Evolutionary conservation across 2,329 filamentous ascomycete species (phyloP).

Genomic region (Sclerotinia spermophila): DNA sequence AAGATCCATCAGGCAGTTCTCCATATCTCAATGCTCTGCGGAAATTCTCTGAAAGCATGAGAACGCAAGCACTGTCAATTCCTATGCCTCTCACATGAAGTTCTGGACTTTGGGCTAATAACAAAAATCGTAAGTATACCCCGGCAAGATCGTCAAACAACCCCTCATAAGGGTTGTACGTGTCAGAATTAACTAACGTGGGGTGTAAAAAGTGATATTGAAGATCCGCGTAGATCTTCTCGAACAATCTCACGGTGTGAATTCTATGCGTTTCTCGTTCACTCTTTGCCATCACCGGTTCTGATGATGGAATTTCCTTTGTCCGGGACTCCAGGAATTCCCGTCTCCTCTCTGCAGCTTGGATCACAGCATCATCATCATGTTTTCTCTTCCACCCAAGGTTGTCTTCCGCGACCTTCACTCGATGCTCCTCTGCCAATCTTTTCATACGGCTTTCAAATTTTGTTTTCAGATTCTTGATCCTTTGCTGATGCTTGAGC

Average conservation of each 20-base stretch:
- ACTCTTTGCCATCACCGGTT: no score
- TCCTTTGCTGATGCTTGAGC: not conserved
- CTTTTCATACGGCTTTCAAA: not conserved
- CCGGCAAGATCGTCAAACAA: not conserved
- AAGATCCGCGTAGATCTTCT: conserved; percentile 1
- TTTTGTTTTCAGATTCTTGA: not conserved
- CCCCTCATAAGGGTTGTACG: conserved; percentile 3
- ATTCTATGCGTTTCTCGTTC: not conserved
- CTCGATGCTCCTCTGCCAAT: not conserved
- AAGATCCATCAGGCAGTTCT: not conserved
- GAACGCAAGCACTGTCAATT: not conserved
- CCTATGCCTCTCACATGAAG: not conserved
- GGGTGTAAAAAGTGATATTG: conserved; percentile 12
- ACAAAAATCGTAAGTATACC: not conserved
- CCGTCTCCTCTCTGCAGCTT: not conserved
- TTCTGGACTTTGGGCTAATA: not conserved
- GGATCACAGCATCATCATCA: not conserved
- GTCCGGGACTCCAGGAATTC: not conserved
- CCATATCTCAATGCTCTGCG: not conserved
- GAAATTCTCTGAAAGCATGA: conserved; percentile 8
- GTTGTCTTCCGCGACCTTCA: not conserved
- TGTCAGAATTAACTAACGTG: not conserved
- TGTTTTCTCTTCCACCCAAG: conserved; percentile 4
- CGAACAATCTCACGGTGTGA: not conserved
- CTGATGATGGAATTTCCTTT: not conserved